phyloP scores from a whole-genome alignment of 805 yeast species.

The Yarrowia sp. region DNA sequence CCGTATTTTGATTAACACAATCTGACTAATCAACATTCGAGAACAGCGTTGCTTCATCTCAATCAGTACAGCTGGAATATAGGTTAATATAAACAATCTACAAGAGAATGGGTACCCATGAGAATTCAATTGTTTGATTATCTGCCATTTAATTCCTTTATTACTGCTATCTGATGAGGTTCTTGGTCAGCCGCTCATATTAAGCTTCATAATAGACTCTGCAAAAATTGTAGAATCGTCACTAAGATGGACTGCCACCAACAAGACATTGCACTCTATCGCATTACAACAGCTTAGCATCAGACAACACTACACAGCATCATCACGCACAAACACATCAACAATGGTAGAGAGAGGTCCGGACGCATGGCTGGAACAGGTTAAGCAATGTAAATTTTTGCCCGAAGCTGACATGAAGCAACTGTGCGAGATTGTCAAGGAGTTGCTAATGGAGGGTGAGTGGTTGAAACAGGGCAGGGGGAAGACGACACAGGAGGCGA shows the following conservation, averaged over 20 bases:
- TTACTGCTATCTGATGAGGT: not conserved
- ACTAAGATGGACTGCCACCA: conserved; percentile 13
- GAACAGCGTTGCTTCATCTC: not conserved
- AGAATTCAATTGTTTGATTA: not conserved
- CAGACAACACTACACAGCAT: conserved; percentile 12
- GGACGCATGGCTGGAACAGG: conserved; percentile 93
- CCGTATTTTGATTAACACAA: not conserved
- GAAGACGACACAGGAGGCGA: not conserved
- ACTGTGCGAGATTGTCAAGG: conserved; percentile 92
- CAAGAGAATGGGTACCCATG: not conserved
- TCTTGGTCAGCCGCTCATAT: conserved; percentile 8
- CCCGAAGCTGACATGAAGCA: conserved; percentile 95
- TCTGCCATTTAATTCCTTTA: not conserved
- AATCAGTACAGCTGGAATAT: not conserved
- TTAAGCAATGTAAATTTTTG: conserved; percentile 81
- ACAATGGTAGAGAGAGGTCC: conserved; percentile 56
- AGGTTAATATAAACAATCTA: not conserved
- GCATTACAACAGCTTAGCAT: conserved; percentile 15
- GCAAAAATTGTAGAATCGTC: conserved; percentile 23
- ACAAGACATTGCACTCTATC: conserved; percentile 20
- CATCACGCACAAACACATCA: conserved; percentile 10
- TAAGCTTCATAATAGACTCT: conserved; percentile 20
- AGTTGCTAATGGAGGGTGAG: conserved; percentile 73
- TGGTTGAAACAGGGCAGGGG: not conserved
- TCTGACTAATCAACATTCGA: not conserved